Evolutionary conservation across 345 rosid species (phyloP).

Genomic region (Bruguiera parviflora): DNA sequence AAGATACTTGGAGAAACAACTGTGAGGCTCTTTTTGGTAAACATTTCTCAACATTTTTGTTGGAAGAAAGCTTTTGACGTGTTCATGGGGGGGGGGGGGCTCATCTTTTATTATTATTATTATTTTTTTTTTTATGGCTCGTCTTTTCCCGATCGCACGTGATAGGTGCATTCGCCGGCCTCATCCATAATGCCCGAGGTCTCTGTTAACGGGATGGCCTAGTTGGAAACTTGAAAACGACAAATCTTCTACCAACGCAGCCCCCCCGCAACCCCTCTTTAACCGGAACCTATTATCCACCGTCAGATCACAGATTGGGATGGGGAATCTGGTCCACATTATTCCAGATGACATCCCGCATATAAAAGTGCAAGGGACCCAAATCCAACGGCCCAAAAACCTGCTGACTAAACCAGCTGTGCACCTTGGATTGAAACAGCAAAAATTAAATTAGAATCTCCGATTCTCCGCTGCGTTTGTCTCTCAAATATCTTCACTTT

Average conservation of each 20-base stretch:
- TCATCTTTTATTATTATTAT: too few relatives aligned
- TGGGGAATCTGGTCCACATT: conserved; percentile 33
- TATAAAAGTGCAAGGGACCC: not conserved
- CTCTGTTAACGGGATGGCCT: not conserved
- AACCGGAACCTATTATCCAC: conserved; percentile 1
- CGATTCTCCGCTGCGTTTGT: not conserved
- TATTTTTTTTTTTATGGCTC: too few relatives aligned
- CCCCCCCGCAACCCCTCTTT: not conserved
- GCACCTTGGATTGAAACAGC: conserved; percentile 14
- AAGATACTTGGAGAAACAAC: too few relatives aligned
- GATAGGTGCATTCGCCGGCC: too few relatives aligned
- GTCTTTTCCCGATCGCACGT: too few relatives aligned
- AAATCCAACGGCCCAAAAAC: conserved; percentile 33
- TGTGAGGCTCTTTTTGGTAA: too few relatives aligned
- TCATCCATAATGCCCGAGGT: too few relatives aligned
- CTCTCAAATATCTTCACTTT: not conserved
- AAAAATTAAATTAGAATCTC: conserved; percentile 14
- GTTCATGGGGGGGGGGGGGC: too few relatives aligned
- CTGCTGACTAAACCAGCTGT: conserved; percentile 13
- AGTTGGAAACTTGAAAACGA: conserved; percentile 17
- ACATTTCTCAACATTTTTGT: too few relatives aligned
- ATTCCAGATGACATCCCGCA: conserved; percentile 8
- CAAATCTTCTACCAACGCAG: conserved; percentile 20
- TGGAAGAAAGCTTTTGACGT: too few relatives aligned
- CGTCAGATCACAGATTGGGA: conserved; percentile 23